Conservation (phyloP, 2,329 filamentous ascomycete genomes). For the Sporothrix protearum region DNA sequence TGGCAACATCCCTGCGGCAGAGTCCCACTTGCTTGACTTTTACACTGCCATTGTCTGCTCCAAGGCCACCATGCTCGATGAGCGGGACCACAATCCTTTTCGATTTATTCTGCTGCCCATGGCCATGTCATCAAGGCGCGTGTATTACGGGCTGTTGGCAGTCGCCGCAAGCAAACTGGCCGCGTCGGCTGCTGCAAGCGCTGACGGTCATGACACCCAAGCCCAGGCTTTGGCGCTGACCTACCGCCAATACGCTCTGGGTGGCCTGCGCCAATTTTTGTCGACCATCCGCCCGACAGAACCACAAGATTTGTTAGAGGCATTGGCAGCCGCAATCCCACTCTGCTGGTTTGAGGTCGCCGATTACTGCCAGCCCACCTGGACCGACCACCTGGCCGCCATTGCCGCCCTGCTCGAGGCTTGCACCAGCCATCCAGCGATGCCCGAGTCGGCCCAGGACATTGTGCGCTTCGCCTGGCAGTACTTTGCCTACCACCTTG, state of each 20-base stretch:
- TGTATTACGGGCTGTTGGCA: conserved; percentile 15
- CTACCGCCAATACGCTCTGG: conserved; percentile 9
- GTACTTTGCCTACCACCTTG: conserved; percentile 20
- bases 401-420: conserved; percentile 13
- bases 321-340: not conserved
- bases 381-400: conserved; percentile 16
- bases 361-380: conserved; percentile 17
- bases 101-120: conserved; percentile 14
- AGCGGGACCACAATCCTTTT: conserved; percentile 20
- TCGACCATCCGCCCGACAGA: not conserved
- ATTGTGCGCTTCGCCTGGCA: conserved; percentile 13
- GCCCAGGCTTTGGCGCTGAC: conserved; percentile 3
- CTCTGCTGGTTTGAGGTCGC: conserved; percentile 19
- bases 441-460: not conserved
- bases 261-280: conserved; percentile 10
- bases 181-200: not conserved
- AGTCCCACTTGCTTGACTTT: conserved; percentile 14
- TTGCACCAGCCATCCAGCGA: not conserved
- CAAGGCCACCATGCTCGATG: conserved; percentile 19
- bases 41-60: conserved; percentile 16
- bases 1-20: conserved; percentile 15
- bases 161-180: conserved; percentile 19
- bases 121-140: not conserved
- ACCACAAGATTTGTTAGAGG: conserved; percentile 5
- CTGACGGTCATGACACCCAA: not conserved